Base-by-base conservation (phyloP, 495 filamentous ascomycete species). In the Neurospora tetrasperma region DNA sequence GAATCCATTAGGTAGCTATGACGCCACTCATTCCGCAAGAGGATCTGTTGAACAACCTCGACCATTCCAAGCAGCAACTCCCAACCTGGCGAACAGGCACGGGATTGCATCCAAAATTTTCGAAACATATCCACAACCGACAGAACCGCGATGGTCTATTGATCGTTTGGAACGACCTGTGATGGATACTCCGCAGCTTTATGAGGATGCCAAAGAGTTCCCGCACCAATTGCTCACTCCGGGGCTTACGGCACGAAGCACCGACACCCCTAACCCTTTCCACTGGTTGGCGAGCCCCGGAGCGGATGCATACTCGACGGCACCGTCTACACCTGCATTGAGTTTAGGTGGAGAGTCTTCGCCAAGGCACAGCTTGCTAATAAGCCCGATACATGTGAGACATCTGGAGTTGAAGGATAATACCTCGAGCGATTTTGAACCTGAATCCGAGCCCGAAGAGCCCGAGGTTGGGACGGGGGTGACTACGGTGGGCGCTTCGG, bases 281-380 rank as follows among this genome's bases (percentile, higher is more conserved):
- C 31, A 43, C 10, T 43, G 69, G 8, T 16, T 44, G 6, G 39
- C 4, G 9, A 75, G 44, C 54, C 76, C 77, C 42, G 71, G 70
- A 31, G 71, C 69, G 38, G 74, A 78, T 14, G 74, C 74, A 16
- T 76, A 78, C 72, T 80, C 80, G 38, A 80, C 79, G 35, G 76
- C 80, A 46, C 82, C 82, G 11, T 81, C 82, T 10, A 83, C 83
- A 20, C 83, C 83, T 23, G 82, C 74, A 8, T 54, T 84, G 12
- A 79, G 78, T 71, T 76, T 74, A 23, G 81, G 83, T 35, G 74
- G 70, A 20, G 78, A 76, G 11, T 79, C 82, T 4, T 84, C 83
- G 40, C 81, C 80, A 23, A 76, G 77, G 20, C 76, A 80, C 71
- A 84, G 81, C 70, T 42, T 81, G 35, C 38, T 80, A 71, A 75